phyloP scores from a whole-genome alignment of 345 rosid genomes.

The Bruguiera parviflora region DNA sequence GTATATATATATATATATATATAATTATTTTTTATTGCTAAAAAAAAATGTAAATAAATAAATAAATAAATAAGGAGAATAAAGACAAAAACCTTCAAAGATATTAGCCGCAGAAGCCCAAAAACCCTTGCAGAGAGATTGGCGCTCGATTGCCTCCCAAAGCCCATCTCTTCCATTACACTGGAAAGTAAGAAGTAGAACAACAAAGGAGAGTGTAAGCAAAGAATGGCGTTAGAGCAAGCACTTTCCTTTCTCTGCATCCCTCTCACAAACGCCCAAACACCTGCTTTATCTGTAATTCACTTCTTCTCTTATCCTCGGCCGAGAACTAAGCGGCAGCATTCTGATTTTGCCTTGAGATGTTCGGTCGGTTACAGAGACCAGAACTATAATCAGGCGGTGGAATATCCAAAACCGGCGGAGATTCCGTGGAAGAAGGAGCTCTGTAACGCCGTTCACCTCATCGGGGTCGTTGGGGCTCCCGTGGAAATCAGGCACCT shows the following conservation, averaged over 20 bases:
- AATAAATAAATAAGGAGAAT: neutral
- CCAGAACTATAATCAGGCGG: slow-evolving; percentile 21
- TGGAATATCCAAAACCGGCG: slow-evolving; percentile 28
- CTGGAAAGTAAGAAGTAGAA: neutral
- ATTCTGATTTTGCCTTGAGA: slow-evolving; percentile 19
- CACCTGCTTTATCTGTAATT: slow-evolving; percentile 3
- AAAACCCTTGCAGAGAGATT: neutral
- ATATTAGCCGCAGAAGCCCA: slow-evolving; percentile 3
- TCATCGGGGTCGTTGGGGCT: slow-evolving; percentile 48
- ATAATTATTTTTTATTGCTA: too few relatives aligned
- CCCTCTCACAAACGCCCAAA: slow-evolving; percentile 13
- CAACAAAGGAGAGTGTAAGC: neutral
- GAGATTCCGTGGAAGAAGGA: slow-evolving; percentile 62
- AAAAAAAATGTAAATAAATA: too few relatives aligned
- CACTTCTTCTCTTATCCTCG: neutral
- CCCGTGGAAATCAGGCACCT: slow-evolving; percentile 52
- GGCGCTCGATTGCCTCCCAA: neutral
- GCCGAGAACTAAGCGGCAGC: neutral
- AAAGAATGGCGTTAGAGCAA: slow-evolving; percentile 32
- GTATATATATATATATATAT: too few relatives aligned
- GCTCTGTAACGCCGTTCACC: slow-evolving; percentile 50
- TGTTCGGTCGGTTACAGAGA: slow-evolving; percentile 37
- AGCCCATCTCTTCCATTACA: too few relatives aligned
- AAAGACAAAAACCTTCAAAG: neutral
- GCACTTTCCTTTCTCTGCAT: slow-evolving; percentile 11